A percentile compares a stretch with the other conserved stretches of the same genome.
Evolutionary conservation across 2,329 filamentous ascomycete species (phyloP).

Genomic region (Pseudocercospora musae): DNA sequence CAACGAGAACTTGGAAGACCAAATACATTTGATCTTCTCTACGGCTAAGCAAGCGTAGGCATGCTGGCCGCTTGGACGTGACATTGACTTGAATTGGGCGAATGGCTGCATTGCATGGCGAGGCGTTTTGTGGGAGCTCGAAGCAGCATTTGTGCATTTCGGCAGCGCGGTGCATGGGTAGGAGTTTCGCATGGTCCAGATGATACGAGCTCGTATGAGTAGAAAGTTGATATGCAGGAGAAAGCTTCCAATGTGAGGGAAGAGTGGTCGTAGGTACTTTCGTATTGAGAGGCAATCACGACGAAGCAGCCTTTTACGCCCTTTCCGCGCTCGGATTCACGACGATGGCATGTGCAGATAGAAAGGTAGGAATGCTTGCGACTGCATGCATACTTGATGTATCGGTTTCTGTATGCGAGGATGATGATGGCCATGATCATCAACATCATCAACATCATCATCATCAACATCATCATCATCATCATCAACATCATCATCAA

Average conservation of each 20-base stretch:
- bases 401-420: not conserved
- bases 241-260: too few species aligned
- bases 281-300: not conserved
- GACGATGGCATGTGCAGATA: not conserved
- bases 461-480: too few species aligned
- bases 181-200: not conserved
- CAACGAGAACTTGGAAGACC: not conserved
- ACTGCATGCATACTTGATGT: not conserved
- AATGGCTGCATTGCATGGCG: not conserved
- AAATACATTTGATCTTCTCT: not conserved
- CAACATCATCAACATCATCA: too few species aligned
- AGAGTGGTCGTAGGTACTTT: not conserved
- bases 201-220: too few species aligned
- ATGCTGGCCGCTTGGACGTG: not conserved
- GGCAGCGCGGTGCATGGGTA: not conserved
- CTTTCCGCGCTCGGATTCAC: not conserved
- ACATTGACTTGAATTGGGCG: not conserved
- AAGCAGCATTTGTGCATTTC: not conserved
- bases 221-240: too few species aligned
- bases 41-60: too few species aligned
- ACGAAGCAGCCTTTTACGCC: too few species aligned
- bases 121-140: not conserved
- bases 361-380: not conserved
- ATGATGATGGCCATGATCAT: too few species aligned
- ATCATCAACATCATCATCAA: too few species aligned